Evolutionary conservation across 2,329 filamentous ascomycete species (phyloP).

Genomic region (Mariannaea elegans): DNA sequence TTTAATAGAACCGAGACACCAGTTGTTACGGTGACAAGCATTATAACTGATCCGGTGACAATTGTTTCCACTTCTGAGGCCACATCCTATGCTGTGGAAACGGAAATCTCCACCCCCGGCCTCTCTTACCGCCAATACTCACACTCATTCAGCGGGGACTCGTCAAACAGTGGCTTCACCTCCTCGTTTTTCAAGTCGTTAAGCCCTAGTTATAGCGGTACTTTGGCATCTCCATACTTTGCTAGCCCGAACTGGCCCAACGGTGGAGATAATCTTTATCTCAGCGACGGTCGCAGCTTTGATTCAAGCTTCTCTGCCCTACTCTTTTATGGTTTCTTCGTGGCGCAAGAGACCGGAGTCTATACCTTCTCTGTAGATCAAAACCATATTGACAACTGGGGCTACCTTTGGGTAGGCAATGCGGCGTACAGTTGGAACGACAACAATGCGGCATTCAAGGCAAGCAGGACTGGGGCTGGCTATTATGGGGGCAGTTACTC

Average conservation of each 20-base stretch:
- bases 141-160: not conserved
- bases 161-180: not conserved
- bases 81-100: not conserved
- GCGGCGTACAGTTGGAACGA: slow-evolving; percentile 4
- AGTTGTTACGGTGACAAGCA: not conserved
- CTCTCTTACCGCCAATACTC: not conserved
- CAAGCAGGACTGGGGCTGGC: not conserved
- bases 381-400: slow-evolving; percentile 5
- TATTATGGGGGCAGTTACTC: not conserved
- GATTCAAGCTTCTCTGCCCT: not conserved
- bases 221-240: not conserved
- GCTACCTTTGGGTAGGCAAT: not conserved
- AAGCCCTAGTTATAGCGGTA: not conserved
- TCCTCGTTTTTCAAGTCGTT: not conserved
- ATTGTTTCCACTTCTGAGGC: not conserved
- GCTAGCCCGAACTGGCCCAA: not conserved
- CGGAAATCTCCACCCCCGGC: not conserved
- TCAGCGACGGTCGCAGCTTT: not conserved
- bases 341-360: not conserved
- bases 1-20: not conserved
- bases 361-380: not conserved
- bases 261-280: not conserved
- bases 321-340: slow-evolving; percentile 9
- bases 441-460: not conserved
- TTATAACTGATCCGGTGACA: not conserved